These are phyloP conservation scores for Aspergillus bridgeri DNA, from an alignment of 495 filamentous ascomycete species.

Conservation along the genomic window DNA sequence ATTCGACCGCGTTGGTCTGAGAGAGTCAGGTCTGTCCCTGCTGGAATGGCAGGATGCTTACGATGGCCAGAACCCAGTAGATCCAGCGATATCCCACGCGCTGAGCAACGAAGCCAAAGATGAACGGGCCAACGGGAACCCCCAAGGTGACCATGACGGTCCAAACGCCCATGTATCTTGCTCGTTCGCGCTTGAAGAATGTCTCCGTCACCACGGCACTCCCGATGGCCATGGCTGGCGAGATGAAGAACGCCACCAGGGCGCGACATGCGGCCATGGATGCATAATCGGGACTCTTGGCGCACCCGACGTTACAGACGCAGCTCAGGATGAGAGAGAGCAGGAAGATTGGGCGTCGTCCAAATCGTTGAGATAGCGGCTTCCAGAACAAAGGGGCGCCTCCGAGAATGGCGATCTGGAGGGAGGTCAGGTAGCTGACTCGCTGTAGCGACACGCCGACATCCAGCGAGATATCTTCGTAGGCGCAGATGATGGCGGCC, in stretches of 20 bases:
- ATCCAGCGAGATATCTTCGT: slow-evolving; percentile 43
- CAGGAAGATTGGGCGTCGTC: slow-evolving; percentile 50
- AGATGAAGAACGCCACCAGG: slow-evolving; percentile 52
- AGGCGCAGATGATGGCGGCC: slow-evolving; percentile 51
- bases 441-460: slow-evolving; percentile 40
- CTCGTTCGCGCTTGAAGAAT: slow-evolving; percentile 49
- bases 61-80: slow-evolving; percentile 44
- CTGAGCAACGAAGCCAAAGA: slow-evolving; percentile 48
- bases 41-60: slow-evolving; percentile 21
- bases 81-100: slow-evolving; percentile 42
- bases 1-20: slow-evolving; percentile 50
- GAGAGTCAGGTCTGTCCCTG: slow-evolving; percentile 3
- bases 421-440: slow-evolving; percentile 48
- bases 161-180: slow-evolving; percentile 53
- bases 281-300: slow-evolving; percentile 38
- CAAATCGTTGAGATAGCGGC: slow-evolving; percentile 52
- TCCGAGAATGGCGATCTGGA: slow-evolving; percentile 52
- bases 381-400: slow-evolving; percentile 53
- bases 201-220: slow-evolving; percentile 53
- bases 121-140: slow-evolving; percentile 47
- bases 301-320: slow-evolving; percentile 47
- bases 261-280: slow-evolving; percentile 46
- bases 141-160: slow-evolving; percentile 53
- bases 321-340: slow-evolving; percentile 44
- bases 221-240: slow-evolving; percentile 51